A percentile compares a stretch with the other conserved stretches of the same genome.
phyloP scores from a whole-genome alignment of 768 basidiomycete species.

The Suillus plorans region DNA sequence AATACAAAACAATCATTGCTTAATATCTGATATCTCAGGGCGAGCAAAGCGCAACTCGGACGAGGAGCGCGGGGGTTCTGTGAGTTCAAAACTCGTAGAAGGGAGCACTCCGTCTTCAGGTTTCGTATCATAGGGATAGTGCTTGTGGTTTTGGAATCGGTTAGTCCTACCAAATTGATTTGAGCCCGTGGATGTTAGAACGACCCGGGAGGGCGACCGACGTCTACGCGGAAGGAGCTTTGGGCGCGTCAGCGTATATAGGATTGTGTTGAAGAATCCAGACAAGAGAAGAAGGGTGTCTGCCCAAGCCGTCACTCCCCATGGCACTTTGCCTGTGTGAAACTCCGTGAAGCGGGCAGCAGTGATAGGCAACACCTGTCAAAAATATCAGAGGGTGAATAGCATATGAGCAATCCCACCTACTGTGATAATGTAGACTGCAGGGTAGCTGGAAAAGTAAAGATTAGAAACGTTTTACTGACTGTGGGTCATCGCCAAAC shows the following conservation, averaged over 20 bases:
- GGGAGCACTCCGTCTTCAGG: not conserved
- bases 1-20: conserved; percentile 1
- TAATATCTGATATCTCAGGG: not conserved
- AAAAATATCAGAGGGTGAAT: not conserved
- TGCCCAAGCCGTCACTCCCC: conserved; percentile 37
- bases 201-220: conserved; percentile 1
- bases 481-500: conserved; percentile 17
- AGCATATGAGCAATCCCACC: not conserved
- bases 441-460: conserved; percentile 39
- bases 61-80: not conserved
- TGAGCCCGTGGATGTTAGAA: not conserved
- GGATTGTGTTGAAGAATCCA: conserved; percentile 44
- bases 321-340: conserved; percentile 27
- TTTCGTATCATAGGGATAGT: conserved; percentile 1
- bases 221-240: conserved; percentile 32
- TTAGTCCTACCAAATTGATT: not conserved
- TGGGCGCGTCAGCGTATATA: conserved; percentile 39
- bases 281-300: conserved; percentile 43
- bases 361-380: conserved; percentile 39
- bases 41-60: conserved; percentile 6
- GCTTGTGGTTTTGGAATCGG: conserved; percentile 1
- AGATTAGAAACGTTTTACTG: conserved; percentile 1
- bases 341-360: conserved; percentile 41
- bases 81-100: conserved; percentile 1
- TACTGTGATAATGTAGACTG: conserved; percentile 41